Conservation (phyloP, 1,139 yeast genomes). For the Magnusiomyces tetraspermus region DNA sequence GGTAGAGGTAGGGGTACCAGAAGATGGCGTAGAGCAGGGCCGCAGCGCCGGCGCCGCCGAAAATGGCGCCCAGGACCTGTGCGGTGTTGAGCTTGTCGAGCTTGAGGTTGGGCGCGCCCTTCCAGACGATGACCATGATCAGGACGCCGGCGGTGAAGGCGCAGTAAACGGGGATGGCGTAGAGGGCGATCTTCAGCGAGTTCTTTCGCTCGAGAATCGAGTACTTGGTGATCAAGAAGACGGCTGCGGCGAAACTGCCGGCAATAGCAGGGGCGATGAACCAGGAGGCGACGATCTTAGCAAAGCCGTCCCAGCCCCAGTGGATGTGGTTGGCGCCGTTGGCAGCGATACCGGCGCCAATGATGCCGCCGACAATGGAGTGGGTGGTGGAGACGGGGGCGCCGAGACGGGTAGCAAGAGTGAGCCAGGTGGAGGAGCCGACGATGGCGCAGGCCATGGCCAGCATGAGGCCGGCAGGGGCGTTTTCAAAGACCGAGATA, state of each 20-base stretch:
- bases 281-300: slow-evolving; percentile 74
- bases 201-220: slow-evolving; percentile 51
- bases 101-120: slow-evolving; percentile 61
- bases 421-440: slow-evolving; percentile 67
- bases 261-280: slow-evolving; percentile 70
- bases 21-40: slow-evolving; percentile 42
- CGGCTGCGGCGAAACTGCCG: slow-evolving; percentile 50
- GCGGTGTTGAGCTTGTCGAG: slow-evolving; percentile 44
- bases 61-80: slow-evolving; percentile 46
- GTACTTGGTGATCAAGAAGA: slow-evolving; percentile 52
- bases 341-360: slow-evolving; percentile 71
- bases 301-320: slow-evolving; percentile 73
- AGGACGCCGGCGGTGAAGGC: slow-evolving; percentile 52
- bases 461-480: slow-evolving; percentile 64
- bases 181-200: slow-evolving; percentile 46
- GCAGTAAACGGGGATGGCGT: slow-evolving; percentile 52
- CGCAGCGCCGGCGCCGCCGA: slow-evolving; percentile 58
- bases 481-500: slow-evolving; percentile 39
- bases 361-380: slow-evolving; percentile 67
- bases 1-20: slow-evolving; percentile 53
- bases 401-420: slow-evolving; percentile 56
- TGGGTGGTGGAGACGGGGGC: slow-evolving; percentile 77
- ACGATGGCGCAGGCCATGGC: slow-evolving; percentile 68
- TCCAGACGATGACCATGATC: slow-evolving; percentile 55
- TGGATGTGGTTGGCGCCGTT: slow-evolving; percentile 45